phyloP scores from a whole-genome alignment of 139 green algal species.

The Coccomyxa sp. region DNA sequence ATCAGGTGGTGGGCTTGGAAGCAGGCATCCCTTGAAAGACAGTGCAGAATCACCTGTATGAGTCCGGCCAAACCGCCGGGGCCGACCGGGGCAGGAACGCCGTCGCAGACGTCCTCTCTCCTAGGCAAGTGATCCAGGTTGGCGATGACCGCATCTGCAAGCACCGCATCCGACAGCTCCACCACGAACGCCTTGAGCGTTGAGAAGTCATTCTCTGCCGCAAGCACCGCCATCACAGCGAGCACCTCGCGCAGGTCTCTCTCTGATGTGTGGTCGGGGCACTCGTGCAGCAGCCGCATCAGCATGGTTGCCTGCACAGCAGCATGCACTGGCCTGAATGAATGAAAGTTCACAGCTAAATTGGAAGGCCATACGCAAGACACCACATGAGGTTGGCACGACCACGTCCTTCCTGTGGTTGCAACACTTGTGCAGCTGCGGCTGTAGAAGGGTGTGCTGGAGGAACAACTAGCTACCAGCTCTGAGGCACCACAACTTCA shows the following conservation, averaged over 20 bases:
- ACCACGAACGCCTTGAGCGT: conserved; percentile 27
- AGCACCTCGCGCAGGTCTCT: conserved; percentile 23
- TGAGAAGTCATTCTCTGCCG: conserved; percentile 12
- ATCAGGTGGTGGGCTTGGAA: too few species aligned
- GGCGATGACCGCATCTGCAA: conserved; percentile 47
- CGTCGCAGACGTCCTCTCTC: not conserved
- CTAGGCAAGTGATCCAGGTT: conserved; percentile 36
- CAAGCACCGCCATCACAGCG: conserved; percentile 23
- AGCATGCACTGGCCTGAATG: too few species aligned
- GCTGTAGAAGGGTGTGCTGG: too few species aligned
- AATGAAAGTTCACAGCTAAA: too few species aligned
- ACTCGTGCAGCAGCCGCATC: not conserved
- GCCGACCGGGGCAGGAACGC: not conserved
- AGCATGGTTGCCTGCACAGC: conserved; percentile 1
- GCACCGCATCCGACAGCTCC: conserved; percentile 25
- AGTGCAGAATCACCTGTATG: conserved; percentile 11
- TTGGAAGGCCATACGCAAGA: too few species aligned
- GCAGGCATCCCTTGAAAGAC: too few species aligned
- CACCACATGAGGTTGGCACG: too few species aligned
- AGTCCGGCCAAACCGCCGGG: conserved; percentile 7
- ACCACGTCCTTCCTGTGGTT: too few species aligned
- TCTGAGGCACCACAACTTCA: too few species aligned
- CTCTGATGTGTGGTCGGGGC: conserved; percentile 13
- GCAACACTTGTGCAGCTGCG: too few species aligned
- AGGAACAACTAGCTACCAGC: too few species aligned